phyloP scores from a whole-genome alignment of 1,139 yeast genomes.

The Scheffersomyces segobiensis region DNA sequence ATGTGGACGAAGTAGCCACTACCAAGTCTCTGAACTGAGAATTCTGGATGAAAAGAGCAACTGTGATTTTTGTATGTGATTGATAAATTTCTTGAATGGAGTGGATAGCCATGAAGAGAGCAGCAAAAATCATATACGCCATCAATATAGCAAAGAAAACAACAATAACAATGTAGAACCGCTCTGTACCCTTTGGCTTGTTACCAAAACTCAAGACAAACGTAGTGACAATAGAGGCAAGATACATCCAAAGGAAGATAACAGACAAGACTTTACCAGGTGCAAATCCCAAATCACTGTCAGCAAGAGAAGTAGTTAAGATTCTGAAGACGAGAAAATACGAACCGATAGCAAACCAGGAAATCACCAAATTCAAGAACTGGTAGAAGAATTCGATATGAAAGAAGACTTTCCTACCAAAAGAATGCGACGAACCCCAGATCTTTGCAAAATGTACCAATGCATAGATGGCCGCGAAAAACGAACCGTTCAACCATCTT shows the following conservation, averaged over 20 bases:
- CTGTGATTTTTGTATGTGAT: constrained; percentile 33
- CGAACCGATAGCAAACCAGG: constrained; percentile 83
- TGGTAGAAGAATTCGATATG: constrained; percentile 48
- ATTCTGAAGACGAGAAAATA: constrained; percentile 81
- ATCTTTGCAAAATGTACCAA: constrained; percentile 46
- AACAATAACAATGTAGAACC: constrained; percentile 79
- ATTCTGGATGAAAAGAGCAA: constrained; percentile 39
- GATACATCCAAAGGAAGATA: constrained; percentile 83
- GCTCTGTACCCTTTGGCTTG: constrained; percentile 88
- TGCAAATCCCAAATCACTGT: constrained; percentile 50
- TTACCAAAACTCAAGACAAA: constrained; percentile 93
- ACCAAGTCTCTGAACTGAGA: constrained; percentile 49
- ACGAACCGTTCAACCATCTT: constrained; percentile 54
- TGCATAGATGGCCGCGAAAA: constrained; percentile 50
- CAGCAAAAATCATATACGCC: constrained; percentile 83
- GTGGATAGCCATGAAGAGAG: constrained; percentile 50
- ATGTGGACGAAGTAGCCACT: constrained; percentile 48
- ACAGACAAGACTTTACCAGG: constrained; percentile 81
- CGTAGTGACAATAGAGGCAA: constrained; percentile 85
- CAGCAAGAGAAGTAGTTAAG: constrained; percentile 67
- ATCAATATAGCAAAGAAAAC: constrained; percentile 86
- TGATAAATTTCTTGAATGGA: constrained; percentile 38
- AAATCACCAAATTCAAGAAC: constrained; percentile 47
- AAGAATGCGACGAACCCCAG: constrained; percentile 45
- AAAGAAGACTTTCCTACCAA: constrained; percentile 41